Base-by-base conservation (phyloP, 371 early-diverging fungal species). In the Zychaea mexicana region DNA sequence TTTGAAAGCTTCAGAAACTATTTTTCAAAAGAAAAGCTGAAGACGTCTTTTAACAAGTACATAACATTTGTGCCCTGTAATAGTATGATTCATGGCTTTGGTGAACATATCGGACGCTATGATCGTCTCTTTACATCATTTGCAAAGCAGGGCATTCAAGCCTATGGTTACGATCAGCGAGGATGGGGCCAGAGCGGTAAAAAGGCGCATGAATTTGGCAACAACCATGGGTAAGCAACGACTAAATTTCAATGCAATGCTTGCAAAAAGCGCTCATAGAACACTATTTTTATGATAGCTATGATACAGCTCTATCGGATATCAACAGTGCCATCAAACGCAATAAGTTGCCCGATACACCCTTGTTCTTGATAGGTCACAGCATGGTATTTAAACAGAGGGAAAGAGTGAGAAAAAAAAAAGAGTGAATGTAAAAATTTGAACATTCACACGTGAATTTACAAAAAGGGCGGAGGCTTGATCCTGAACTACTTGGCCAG, bases 71-170 rank as follows among this genome's bases (percentile, higher is more conserved):
- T 66, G 10, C 39, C 13, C 24, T 19, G 9, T 10, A 31, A 31
- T 55, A 84, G 87, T 27, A 72, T 89, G 67, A 64, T 89, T 58
- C 90, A 90, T 62, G 90, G 90, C 42, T 83, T 89, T 57, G 89
- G 88, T 42, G 90, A 90, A 56, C 87, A 90, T 60, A 66, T 78
- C 65, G 75, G 62, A n/a, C 83, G 90, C 64, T 89, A 88, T 56
- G 66, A 87, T 42, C 72, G 78, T 36, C 63, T 88, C 38, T 85
- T 83, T 61, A 72, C 76, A 27, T 65, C 69, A 6, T 85, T 89
- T 67, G 78, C 78, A 30, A 65, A 71, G 66, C 67, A 78, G 10
- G 87, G 83, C 6, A 81, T 89, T 64, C 79, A 84, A 70, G 78
- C 80, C 55, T 76, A 79, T 62, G 80, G 77, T 10, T 88, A 65